Evolutionary conservation across 331 rosid species (phyloP), one percentile per base, ranked within the genome.

Genomic region (Rhamnella rubrinervis): DNA sequence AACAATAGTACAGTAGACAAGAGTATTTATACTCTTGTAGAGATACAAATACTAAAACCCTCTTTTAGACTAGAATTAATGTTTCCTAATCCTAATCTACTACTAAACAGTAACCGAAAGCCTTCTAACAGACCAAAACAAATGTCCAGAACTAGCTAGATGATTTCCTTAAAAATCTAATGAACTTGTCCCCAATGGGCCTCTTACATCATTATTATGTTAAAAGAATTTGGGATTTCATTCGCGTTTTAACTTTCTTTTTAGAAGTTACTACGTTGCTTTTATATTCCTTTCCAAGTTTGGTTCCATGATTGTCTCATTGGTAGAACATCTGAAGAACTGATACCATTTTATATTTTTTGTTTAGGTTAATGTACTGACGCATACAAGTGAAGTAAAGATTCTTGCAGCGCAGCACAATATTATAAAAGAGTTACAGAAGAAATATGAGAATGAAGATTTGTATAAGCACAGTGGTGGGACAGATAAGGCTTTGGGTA

Each of bases 351-450:
- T 62, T 14, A 23, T 52, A 71, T 37, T 61, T 19, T 38, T 44
- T 74, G 50, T 66, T 75, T 83, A 86, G 92, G 92, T 86, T 76
- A 86, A 86, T 77, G 82, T 86, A 67, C 79, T 86, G 82, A 81
- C 79, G 3, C 89, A 86, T 70, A 63, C 89, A 59, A 73, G 80
- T 4, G 85, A 84, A 73, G 92, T 79, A 72, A 77, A 79, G 66
- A 72, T 49, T 40, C 75, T 81, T 25, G 62, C 75, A 17, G 56
- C 70, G 71, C 87, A 84, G 39, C 40, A 60, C 35, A 81, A 59
- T 68, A 62, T 76, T 57, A 86, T 84, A 60, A 74, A 77, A 4
- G 75, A 75, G 49, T 71, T 86, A 61, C 74, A 40, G 82, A 38
- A 74, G 71, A 58, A 74, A 68, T 68, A 77, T 70, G 92, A 61